Conservation (phyloP, 75 land plant genomes). For the Picea glauca region DNA sequence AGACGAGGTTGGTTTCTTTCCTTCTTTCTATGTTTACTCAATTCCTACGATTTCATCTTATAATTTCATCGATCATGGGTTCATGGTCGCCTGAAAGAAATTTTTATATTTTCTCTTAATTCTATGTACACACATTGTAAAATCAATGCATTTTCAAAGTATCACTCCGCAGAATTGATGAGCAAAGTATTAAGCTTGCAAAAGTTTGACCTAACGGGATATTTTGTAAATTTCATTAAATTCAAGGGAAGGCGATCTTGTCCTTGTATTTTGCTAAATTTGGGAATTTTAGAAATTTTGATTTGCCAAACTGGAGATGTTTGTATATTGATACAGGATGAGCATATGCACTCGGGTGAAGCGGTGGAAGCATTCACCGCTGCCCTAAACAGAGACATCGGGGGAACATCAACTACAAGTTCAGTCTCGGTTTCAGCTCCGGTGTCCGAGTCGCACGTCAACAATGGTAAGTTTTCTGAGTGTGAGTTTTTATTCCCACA, state of each 20-base stretch:
- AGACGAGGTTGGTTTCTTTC: slow-evolving; percentile 49
- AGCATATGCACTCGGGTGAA: slow-evolving; percentile 67
- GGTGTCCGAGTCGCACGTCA: slow-evolving; percentile 10
- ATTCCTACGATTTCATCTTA: neutral
- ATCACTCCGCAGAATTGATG: neutral
- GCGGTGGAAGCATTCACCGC: slow-evolving; percentile 81
- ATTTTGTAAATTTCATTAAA: too few species aligned
- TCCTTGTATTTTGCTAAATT: too few species aligned
- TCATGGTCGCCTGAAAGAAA: too few species aligned
- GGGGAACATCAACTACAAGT: slow-evolving; percentile 15
- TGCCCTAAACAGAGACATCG: slow-evolving; percentile 61
- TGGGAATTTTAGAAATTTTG: neutral
- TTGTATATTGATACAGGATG: slow-evolving; percentile 42
- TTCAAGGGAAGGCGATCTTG: too few species aligned
- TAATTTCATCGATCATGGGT: too few species aligned
- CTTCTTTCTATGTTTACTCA: neutral
- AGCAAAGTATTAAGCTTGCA: too few species aligned
- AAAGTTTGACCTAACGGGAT: too few species aligned
- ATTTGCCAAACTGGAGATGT: neutral
- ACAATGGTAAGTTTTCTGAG: slow-evolving; percentile 10
- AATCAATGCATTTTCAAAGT: neutral
- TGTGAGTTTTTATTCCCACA: too few species aligned
- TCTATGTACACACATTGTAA: neutral
- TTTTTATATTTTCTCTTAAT: neutral
- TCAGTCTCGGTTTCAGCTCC: slow-evolving; percentile 14